phyloP scores from a whole-genome alignment of 2,329 filamentous ascomycete species.

The Magnaporthales sp. region DNA sequence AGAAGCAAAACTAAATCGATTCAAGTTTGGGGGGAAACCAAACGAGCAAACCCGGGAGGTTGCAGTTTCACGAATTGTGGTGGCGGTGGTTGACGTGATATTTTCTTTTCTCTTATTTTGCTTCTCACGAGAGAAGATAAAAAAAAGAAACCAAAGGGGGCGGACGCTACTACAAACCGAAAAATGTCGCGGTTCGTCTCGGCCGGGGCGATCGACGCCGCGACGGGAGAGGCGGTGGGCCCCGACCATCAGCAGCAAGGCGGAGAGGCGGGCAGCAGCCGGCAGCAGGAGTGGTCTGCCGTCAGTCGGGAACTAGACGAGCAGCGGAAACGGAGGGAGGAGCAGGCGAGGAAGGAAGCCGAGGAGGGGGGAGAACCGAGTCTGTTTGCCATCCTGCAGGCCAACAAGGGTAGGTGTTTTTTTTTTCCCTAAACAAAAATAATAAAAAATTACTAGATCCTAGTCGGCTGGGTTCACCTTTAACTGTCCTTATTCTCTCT shows the following conservation, averaged over 20 bases:
- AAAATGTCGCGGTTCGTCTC: conserved; percentile 44
- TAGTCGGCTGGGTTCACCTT: too few species aligned
- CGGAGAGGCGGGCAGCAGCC: conserved; percentile 8
- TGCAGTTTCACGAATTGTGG: neutral
- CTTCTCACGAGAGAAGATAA: conserved; percentile 4
- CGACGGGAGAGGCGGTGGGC: conserved; percentile 18
- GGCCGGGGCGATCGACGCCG: conserved; percentile 39
- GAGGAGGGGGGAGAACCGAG: conserved; percentile 43
- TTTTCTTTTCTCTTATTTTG: conserved; percentile 9
- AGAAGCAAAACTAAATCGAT: too few species aligned
- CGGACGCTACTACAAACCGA: conserved; percentile 5
- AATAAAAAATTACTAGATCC: too few species aligned
- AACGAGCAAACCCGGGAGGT: neutral
- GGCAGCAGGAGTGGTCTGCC: conserved; percentile 48
- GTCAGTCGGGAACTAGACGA: conserved; percentile 58
- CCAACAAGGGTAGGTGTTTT: conserved; percentile 59
- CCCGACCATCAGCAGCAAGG: conserved; percentile 1
- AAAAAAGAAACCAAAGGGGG: neutral
- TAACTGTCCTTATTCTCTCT: too few species aligned
- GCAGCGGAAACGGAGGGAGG: conserved; percentile 44
- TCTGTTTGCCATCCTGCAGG: conserved; percentile 68
- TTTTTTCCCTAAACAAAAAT: too few species aligned
- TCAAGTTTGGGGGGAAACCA: neutral
- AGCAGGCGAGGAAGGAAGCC: conserved; percentile 33
- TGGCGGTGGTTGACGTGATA: too few species aligned